A percentile compares a stretch with the other conserved stretches of the same genome.
Evolutionary conservation across 2,329 filamentous ascomycete genomes (phyloP).

Genomic region (Corniculantispora saksenae): DNA sequence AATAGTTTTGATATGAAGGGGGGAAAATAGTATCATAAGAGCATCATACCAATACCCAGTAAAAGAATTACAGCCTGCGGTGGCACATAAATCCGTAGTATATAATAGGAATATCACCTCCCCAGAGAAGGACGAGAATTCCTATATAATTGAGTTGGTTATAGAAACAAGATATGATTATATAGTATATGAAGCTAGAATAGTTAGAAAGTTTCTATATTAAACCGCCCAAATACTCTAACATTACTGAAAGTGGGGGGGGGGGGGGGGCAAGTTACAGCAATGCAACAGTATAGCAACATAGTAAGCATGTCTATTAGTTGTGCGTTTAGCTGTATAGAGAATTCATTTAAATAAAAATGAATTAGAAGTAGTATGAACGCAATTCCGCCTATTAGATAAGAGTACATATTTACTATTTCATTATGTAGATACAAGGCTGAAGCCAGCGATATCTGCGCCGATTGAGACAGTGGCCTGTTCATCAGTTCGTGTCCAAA

Average conservation of each 20-base stretch:
- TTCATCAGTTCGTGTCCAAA: not conserved
- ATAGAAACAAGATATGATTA: constrained; percentile 10
- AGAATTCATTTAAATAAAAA: constrained; percentile 11
- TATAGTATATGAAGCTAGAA: constrained; percentile 17
- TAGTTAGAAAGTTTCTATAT: not conserved
- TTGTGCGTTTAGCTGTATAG: not conserved
- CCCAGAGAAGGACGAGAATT: constrained; percentile 19
- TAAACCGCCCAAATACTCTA: not conserved
- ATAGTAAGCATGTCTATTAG: constrained; percentile 20
- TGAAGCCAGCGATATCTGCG: constrained; percentile 10
- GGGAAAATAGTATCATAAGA: not conserved
- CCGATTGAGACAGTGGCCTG: constrained; percentile 19
- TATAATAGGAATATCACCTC: constrained; percentile 13
- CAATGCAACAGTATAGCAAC: constrained; percentile 22
- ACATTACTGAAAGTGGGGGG: constrained; percentile 24
- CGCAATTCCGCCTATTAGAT: constrained; percentile 18
- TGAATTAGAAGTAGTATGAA: constrained; percentile 19
- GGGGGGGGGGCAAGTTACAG: constrained; percentile 25
- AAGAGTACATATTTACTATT: constrained; percentile 19
- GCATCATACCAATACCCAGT: constrained; percentile 22
- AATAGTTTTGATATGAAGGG: too few species aligned
- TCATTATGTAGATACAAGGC: constrained; percentile 23
- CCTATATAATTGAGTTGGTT: constrained; percentile 17
- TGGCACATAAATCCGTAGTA: constrained; percentile 25
- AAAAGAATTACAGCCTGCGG: constrained; percentile 15